Conservation (phyloP, 805 yeast genomes). For the Grigorovia humatica region DNA sequence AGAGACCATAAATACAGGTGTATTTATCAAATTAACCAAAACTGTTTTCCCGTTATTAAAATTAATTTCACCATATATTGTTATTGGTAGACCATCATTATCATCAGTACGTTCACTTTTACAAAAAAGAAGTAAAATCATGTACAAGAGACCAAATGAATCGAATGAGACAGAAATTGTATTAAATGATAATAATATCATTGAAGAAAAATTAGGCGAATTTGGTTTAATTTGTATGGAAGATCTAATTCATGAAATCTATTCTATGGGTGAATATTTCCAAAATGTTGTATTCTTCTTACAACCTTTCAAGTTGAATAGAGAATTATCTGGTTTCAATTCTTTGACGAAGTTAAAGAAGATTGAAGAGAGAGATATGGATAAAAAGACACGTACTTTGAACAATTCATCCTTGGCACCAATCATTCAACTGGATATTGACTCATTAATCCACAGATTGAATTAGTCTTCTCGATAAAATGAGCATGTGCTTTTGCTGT, state of each 20-base stretch:
- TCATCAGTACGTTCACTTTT: conserved; percentile 59
- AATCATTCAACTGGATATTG: conserved; percentile 63
- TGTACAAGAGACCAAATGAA: conserved; percentile 25
- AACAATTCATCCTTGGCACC: conserved; percentile 57
- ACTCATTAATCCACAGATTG: conserved; percentile 54
- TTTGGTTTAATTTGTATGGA: conserved; percentile 69
- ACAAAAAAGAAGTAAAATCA: conserved; percentile 65
- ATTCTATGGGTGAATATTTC: conserved; percentile 53
- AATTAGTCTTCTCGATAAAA: conserved; percentile 35
- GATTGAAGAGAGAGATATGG: conserved; percentile 44
- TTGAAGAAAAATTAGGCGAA: conserved; percentile 64
- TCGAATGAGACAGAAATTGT: conserved; percentile 33
- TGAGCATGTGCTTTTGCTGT: too few species aligned
- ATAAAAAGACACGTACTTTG: conserved; percentile 33
- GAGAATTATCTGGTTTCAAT: conserved; percentile 66
- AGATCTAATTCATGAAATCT: conserved; percentile 66
- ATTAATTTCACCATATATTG: conserved; percentile 61
- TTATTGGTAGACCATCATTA: conserved; percentile 66
- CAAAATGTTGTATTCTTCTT: conserved; percentile 50
- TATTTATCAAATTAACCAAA: conserved; percentile 54
- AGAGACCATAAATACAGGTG: conserved; percentile 52
- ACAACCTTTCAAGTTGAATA: conserved; percentile 57
- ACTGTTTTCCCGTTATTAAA: conserved; percentile 54
- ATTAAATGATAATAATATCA: conserved; percentile 62
- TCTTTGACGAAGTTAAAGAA: conserved; percentile 61